Base-by-base conservation (phyloP, 345 rosid genomes). In the Linum usitatissimum region DNA sequence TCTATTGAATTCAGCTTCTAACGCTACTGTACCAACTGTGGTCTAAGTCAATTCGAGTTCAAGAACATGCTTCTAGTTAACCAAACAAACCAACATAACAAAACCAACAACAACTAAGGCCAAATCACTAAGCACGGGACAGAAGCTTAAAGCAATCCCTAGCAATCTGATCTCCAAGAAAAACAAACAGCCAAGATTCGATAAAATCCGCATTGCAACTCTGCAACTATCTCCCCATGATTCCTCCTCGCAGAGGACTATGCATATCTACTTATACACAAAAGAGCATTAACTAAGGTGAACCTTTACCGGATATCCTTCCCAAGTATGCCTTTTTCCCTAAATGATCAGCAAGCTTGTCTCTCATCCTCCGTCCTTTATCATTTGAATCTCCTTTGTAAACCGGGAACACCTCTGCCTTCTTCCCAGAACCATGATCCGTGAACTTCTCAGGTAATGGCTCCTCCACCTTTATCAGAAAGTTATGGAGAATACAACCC, bases 401-500 rank as follows among this genome's bases (percentile, higher is more conserved):
- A 57, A 68, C 61, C 0, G 66, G 73, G 65, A 75, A 58, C 30
- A 59, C 79, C 39, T 77, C 75, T 38, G 71, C 78, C 59, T 75
- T 10, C 66, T 21, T 21, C 48, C 4, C 36, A 55, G 60, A 70
- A 28, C 15, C 51, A 15, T 10, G 51, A 3, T 45, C 80, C 15
- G 56, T 64, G 34, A 64, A 53, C 51, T 74, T 79, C 60, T 72
- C 84, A 0, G 64, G 75, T 59, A 64, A 20, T 6, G 71, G 70
- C 69, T 87, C 92, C 9, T 77, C 71, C 59, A 64, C 76, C 64
- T 76, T 68, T 57, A 82, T 79, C 68, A 90, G 70, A 78, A 85
- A 86, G 59, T 90, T 85, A 75, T 90, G 88, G 74, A 90, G 60
- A 74, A 90, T 71, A 72, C 94, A 86, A 2, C 79, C 74, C 5